Conservation (phyloP, 2,329 filamentous ascomycete genomes). For the Xylaria arbuscula region DNA sequence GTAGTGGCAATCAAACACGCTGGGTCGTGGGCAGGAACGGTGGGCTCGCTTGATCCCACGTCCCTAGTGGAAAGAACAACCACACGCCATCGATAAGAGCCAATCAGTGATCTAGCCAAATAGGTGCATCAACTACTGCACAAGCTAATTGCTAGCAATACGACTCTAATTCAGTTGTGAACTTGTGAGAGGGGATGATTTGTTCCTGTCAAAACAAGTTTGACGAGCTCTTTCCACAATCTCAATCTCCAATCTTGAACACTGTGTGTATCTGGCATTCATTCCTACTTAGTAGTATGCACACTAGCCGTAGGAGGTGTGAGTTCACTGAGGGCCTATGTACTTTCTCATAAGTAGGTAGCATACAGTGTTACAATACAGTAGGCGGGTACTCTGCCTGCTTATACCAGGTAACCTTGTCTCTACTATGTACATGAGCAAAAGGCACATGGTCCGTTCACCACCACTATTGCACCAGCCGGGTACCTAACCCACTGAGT, state of each 20-base stretch:
- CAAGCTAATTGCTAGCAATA: slow-evolving; percentile 35
- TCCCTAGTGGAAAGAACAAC: slow-evolving; percentile 15
- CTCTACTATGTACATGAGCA: too few relatives aligned
- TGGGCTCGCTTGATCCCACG: slow-evolving; percentile 4
- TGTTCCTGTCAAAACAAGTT: slow-evolving; percentile 32
- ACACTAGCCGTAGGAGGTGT: not conserved
- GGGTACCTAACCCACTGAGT: not conserved
- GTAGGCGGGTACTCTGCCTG: not conserved
- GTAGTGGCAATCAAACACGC: slow-evolving; percentile 8
- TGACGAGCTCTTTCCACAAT: slow-evolving; percentile 20
- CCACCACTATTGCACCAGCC: not conserved
- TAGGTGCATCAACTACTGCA: slow-evolving; percentile 36
- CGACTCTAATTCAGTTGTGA: slow-evolving; percentile 31
- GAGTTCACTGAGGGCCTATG: too few relatives aligned
- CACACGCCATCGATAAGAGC: slow-evolving; percentile 22
- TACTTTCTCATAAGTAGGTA: too few relatives aligned
- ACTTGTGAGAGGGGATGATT: slow-evolving; percentile 25
- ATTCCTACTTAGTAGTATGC: not conserved
- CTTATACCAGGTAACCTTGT: too few relatives aligned
- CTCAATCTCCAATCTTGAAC: slow-evolving; percentile 21
- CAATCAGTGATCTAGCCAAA: slow-evolving; percentile 23
- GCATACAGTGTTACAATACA: not conserved
- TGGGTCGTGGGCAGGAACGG: slow-evolving; percentile 23
- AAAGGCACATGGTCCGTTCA: too few relatives aligned
- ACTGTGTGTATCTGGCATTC: slow-evolving; percentile 24